A percentile compares a stretch with the other conserved stretches of the same genome.
Evolutionary conservation across 129 eudicot genomes (phyloP).

Genomic region (Ambrosia trifida): DNA sequence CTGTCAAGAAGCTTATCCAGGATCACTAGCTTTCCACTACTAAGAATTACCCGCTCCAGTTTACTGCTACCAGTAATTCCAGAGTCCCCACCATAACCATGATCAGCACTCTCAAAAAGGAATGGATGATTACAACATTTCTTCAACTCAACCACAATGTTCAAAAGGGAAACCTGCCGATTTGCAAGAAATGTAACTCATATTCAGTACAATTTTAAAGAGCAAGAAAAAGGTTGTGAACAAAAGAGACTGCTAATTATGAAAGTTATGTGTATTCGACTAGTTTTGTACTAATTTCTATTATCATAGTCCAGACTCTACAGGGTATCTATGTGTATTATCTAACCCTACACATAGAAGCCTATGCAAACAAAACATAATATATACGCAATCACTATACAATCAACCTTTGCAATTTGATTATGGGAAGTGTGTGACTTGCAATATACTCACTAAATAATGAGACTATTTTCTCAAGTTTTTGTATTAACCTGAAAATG

Average conservation of each 20-base stretch:
- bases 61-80: conserved; percentile 79
- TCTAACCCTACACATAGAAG: too few relatives aligned
- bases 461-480: background rate
- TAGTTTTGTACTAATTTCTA: too few relatives aligned
- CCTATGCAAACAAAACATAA: too few relatives aligned
- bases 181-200: conserved; percentile 12
- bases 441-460: background rate
- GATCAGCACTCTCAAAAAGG: conserved; percentile 98
- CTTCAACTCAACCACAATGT: conserved; percentile 99
- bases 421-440: background rate
- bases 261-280: background rate
- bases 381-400: too few relatives aligned
- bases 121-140: conserved; percentile 99
- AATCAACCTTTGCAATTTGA: too few relatives aligned
- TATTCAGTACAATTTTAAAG: background rate
- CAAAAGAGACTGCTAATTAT: conserved; percentile 1
- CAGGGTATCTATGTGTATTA: too few relatives aligned
- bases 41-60: conserved; percentile 77
- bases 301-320: too few relatives aligned
- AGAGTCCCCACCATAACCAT: conserved; percentile 97
- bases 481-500: background rate
- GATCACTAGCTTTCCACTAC: conserved; percentile 96
- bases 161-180: conserved; percentile 81
- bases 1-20: conserved; percentile 91
- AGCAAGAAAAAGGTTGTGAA: background rate